phyloP scores from a whole-genome alignment of 2,329 filamentous ascomycete species.

The Stemphylium lycopersici region DNA sequence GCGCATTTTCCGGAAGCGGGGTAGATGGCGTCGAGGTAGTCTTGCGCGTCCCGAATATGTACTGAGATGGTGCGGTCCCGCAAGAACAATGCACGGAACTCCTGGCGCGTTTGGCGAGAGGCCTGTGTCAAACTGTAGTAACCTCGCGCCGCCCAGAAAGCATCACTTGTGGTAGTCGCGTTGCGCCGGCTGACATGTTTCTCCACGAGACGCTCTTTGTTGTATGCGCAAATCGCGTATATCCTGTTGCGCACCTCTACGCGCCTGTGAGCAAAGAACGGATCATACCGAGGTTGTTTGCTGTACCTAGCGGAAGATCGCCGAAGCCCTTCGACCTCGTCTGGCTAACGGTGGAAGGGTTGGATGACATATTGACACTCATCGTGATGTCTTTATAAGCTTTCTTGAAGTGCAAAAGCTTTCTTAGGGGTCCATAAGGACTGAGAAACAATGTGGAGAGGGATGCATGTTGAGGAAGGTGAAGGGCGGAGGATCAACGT shows the following conservation, averaged over 20 bases:
- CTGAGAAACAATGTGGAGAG: background rate
- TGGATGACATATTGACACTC: conserved; percentile 10
- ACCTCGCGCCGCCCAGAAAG: conserved; percentile 10
- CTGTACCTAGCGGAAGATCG: conserved; percentile 14
- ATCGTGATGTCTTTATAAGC: background rate
- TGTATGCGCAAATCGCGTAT: conserved; percentile 8
- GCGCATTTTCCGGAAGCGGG: conserved; percentile 1
- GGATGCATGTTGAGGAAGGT: conserved; percentile 12
- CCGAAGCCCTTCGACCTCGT: conserved; percentile 10
- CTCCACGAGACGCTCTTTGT: conserved; percentile 13
- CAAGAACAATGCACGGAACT: conserved; percentile 12
- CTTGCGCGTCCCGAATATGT: conserved; percentile 16
- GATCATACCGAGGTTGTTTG: conserved; percentile 9
- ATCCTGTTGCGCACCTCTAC: conserved; percentile 18
- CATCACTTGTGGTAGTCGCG: conserved; percentile 4
- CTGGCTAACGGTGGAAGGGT: conserved; percentile 7
- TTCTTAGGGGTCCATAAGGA: conserved; percentile 4
- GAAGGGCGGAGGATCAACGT: background rate
- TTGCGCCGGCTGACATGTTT: conserved; percentile 13
- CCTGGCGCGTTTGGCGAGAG: conserved; percentile 12
- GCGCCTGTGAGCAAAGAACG: conserved; percentile 9
- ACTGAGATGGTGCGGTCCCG: conserved; percentile 14
- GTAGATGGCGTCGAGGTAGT: conserved; percentile 11
- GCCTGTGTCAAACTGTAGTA: conserved; percentile 16
- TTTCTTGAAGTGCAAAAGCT: conserved; percentile 9